Conservation (phyloP, 1,139 yeast genomes). For the Zhuliangozyma blackwelliae region DNA sequence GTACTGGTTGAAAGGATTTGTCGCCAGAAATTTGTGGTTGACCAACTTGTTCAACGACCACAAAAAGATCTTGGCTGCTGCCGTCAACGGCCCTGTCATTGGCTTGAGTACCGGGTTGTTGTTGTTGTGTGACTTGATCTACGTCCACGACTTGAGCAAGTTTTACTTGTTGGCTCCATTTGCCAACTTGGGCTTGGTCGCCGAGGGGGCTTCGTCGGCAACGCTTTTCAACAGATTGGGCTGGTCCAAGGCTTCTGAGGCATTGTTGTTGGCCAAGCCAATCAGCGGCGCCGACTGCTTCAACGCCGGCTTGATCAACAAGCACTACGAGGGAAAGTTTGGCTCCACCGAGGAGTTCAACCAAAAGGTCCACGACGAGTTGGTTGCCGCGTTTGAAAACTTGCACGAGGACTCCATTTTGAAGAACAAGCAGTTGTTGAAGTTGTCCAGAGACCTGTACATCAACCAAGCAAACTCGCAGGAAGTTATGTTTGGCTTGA, state of each 20-base stretch:
- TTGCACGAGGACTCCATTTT: conserved; percentile 58
- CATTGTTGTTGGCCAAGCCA: conserved; percentile 66
- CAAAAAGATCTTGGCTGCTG: conserved; percentile 66
- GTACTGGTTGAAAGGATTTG: conserved; percentile 57
- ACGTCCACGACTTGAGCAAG: conserved; percentile 55
- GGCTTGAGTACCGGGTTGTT: conserved; percentile 77
- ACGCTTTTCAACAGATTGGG: conserved; percentile 72
- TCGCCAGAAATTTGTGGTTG: conserved; percentile 65
- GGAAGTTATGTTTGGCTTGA: conserved; percentile 67
- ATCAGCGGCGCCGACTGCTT: conserved; percentile 57
- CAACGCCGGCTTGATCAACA: conserved; percentile 59
- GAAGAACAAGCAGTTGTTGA: conserved; percentile 58
- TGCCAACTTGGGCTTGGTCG: conserved; percentile 76
- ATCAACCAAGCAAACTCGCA: conserved; percentile 53
- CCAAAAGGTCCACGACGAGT: conserved; percentile 41
- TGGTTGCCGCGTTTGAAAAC: conserved; percentile 41
- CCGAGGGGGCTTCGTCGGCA: conserved; percentile 77
- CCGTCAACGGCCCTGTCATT: conserved; percentile 84
- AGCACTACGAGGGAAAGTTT: conserved; percentile 40
- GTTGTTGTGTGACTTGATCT: conserved; percentile 71
- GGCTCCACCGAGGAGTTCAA: conserved; percentile 60
- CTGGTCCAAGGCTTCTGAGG: conserved; percentile 69
- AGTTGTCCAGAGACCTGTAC: conserved; percentile 42
- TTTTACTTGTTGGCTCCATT: conserved; percentile 72
- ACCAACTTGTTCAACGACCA: conserved; percentile 71